Evolutionary conservation across 148 eudicot genomes (phyloP).

Genomic region (Simmondsia chinensis): DNA sequence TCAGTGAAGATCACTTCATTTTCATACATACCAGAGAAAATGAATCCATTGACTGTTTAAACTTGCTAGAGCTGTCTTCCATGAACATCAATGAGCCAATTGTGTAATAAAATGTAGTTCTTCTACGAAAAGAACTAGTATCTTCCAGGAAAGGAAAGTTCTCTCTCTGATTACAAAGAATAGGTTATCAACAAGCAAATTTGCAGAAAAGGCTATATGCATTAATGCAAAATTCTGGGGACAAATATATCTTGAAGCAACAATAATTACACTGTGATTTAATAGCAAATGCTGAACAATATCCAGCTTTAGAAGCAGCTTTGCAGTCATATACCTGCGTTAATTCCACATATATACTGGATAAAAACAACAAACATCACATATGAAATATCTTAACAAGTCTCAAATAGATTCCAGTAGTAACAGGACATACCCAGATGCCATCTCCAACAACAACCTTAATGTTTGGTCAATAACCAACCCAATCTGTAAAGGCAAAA

Average conservation of each 20-base stretch:
- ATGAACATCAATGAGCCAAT: conserved; percentile 67
- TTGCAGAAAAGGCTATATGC: too few species aligned
- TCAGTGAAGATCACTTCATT: not conserved
- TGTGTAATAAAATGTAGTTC: conserved; percentile 73
- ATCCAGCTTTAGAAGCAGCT: conserved; percentile 78
- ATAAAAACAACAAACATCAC: conserved; percentile 2
- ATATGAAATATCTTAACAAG: not conserved
- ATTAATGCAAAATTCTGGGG: too few species aligned
- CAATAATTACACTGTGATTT: conserved; percentile 58
- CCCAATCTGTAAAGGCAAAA: conserved; percentile 43
- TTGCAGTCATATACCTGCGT: conserved; percentile 78
- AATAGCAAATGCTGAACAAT: conserved; percentile 58
- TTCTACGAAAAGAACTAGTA: conserved; percentile 56
- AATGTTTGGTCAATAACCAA: conserved; percentile 76
- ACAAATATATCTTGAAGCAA: conserved; percentile 2
- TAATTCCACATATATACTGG: conserved; percentile 6
- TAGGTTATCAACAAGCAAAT: conserved; percentile 1
- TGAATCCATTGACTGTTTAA: conserved; percentile 76
- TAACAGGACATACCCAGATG: conserved; percentile 66
- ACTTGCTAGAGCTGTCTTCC: conserved; percentile 61
- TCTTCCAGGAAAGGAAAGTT: conserved; percentile 69
- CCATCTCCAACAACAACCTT: conserved; percentile 68
- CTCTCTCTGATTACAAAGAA: conserved; percentile 44
- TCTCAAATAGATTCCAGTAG: conserved; percentile 3
- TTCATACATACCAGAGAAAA: conserved; percentile 43